Evolutionary conservation across 768 basidiomycete species (phyloP), one percentile per base, ranked within the genome.

Genomic region (Tylopilus subfusipes): DNA sequence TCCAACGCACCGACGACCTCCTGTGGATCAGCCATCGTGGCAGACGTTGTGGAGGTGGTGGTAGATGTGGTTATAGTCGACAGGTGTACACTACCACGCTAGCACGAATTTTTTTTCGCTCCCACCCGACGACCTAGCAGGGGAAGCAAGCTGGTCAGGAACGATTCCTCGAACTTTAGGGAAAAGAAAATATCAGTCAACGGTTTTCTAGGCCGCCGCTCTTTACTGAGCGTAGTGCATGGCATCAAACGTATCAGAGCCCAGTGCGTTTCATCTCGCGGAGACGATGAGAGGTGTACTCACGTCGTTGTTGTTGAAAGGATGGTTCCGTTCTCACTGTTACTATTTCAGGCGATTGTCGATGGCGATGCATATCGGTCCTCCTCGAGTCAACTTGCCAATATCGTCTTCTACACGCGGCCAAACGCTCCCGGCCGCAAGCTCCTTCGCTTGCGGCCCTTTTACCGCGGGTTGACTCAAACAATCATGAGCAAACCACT

Each of bases 151-250:
- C 50, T 2, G 6, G 59, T 67, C 56, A 67, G 58, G 48, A 4
- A 47, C 10, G 8, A 9, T 45, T 33, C 39, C 13, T 27, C 22
- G 10, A 8, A 18, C 19, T 1, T 34, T 33, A 18, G 16, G 43
- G 18, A 14, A 10, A 42, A 5, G 53, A 52, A 68, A 59, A 50
- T 53, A 62, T 83, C 82, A 80, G 82, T 77, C 56, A 72, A 81
- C 82, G 81, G 82, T 73, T 82, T 82, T 82, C 81, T 83, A 82
- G 73, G 81, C 82, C 79, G 82, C 81, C 76, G 72, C 77, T 68
- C 73, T 55, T 54, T 33, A 30, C 19, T 45, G 60, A 57, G 74
- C 75, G 78, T 80, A 75, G 63, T 80, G 82, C 82, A 72, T 76
- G 48, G 68, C 82, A 78, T 77, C 80, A 69, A 57, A 29, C 3